Conservation (phyloP, 768 basidiomycete genomes). For the Gloeopeniophorella convolvens region DNA sequence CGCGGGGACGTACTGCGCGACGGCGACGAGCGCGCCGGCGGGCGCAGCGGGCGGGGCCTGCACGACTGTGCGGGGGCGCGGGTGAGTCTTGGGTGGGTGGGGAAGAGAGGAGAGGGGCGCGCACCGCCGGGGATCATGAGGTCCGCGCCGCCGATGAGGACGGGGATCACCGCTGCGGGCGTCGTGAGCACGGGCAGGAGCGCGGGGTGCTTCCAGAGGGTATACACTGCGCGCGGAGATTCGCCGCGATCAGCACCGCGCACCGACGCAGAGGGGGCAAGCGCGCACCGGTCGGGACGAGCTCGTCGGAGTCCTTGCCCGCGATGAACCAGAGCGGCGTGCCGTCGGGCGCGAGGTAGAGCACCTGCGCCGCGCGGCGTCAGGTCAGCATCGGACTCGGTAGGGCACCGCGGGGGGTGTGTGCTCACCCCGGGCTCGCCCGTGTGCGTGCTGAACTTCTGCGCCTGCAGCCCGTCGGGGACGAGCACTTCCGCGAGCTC, state of each 20-base stretch:
- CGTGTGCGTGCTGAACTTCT: conserved; percentile 61
- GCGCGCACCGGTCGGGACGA: conserved; percentile 59
- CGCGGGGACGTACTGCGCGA: conserved; percentile 45
- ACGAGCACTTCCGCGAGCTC: conserved; percentile 66
- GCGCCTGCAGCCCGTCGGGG: conserved; percentile 62
- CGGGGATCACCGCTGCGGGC: conserved; percentile 60
- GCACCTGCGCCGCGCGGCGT: conserved; percentile 38
- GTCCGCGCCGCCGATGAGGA: conserved; percentile 74
- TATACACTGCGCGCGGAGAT: conserved; percentile 44
- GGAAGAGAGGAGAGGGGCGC: conserved; percentile 23
- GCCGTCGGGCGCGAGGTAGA: conserved; percentile 56
- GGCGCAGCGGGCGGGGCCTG: conserved; percentile 39
- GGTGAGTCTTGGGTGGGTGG: conserved; percentile 5
- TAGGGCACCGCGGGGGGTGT: conserved; percentile 3
- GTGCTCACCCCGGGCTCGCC: conserved; percentile 60
- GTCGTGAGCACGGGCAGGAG: conserved; percentile 70
- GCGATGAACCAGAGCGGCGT: conserved; percentile 76
- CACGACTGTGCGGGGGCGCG: conserved; percentile 41
- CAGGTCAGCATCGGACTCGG: not conserved
- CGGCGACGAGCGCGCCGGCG: conserved; percentile 52
- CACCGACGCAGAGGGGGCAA: not conserved
- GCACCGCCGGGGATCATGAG: conserved; percentile 83
- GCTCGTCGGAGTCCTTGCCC: conserved; percentile 58
- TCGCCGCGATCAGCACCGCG: too few relatives aligned
- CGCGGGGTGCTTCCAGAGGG: conserved; percentile 67